Base-by-base conservation (phyloP, 306 rosid species). In the Fragaria iinumae region DNA sequence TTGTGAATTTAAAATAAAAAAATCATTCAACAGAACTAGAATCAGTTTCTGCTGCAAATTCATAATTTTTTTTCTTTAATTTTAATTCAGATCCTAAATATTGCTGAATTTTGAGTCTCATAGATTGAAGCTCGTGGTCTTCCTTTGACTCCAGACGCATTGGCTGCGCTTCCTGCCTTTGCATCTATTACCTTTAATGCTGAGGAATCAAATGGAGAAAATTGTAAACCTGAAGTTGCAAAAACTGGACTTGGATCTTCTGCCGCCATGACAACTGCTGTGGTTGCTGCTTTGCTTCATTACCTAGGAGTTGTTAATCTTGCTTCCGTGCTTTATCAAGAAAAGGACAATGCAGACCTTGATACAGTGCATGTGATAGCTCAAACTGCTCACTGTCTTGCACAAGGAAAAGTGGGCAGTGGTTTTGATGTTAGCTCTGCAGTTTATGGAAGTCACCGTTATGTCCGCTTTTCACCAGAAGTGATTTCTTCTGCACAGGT, bases 341-440 rank as follows among this genome's bases (percentile, higher is more conserved):
- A 82, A 74, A 87, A 72, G 73, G 84, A 86, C 79, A 62, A 59
- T 55, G 76, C 76, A 34, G 92, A 86, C 81, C 89, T 90, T 75
- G 97, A 95, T 82, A 21, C 86, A 69, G 93, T 95, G 81, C 99
- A 95, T 83, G 83, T 88, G 67, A 91, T 95, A 79, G 92, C 99
- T 87, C 99, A 95, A 88, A 91, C 91, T 64, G 97, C 99, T 66
- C 99, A 95, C 72, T 95, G 97, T 79, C 81, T 92, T 82, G 96
- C 99, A 39, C 99, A 95, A 64, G 99, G 99, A 73, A 95, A 95
- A 87, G 96, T 95, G 77, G 99, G 99, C 71, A 92, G 99, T 76
- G 99, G 99, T 71, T 95, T 92, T 89, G 99, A 95, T 85, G 97
- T 95, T 82, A 91, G 96, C 80, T 92, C 99, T 82, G 99, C 98